Evolutionary conservation across 164 flowering plant genomes (phyloP).

Genomic region (Saururus chinensis): DNA sequence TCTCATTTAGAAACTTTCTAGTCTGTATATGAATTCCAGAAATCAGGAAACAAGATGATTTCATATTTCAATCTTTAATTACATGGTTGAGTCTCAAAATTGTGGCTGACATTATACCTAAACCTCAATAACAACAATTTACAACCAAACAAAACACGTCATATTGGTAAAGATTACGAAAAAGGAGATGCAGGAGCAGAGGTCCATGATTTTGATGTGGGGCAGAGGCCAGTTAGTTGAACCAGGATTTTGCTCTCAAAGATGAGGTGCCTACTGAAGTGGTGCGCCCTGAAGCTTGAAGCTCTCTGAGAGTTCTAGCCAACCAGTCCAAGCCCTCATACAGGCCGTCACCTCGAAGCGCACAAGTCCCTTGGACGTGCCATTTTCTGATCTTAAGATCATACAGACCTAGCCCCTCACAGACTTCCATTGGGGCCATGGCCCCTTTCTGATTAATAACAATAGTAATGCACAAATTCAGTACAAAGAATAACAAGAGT

Average conservation of each 20-base stretch:
- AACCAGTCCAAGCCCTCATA: slow-evolving; percentile 98
- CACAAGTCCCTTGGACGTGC: slow-evolving; percentile 97
- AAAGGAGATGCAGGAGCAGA: too few species aligned
- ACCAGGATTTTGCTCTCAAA: background rate
- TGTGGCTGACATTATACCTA: too few species aligned
- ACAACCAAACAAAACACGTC: too few species aligned
- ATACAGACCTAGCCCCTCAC: slow-evolving; percentile 80
- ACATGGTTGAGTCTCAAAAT: too few species aligned
- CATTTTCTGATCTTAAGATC: slow-evolving; percentile 87
- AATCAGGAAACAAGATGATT: too few species aligned
- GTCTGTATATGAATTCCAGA: too few species aligned
- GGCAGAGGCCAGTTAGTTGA: background rate
- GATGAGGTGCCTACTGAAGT: slow-evolving; percentile 2
- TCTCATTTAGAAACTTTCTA: too few species aligned
- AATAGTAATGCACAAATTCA: too few species aligned
- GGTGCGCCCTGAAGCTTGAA: slow-evolving; percentile 46
- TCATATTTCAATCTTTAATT: too few species aligned
- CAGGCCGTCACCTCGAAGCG: slow-evolving; percentile 86
- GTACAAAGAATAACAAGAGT: too few species aligned
- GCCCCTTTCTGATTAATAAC: slow-evolving; percentile 60
- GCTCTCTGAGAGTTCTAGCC: slow-evolving; percentile 68
- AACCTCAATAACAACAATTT: too few species aligned
- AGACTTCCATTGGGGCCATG: slow-evolving; percentile 93
- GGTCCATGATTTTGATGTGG: background rate
- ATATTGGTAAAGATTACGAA: too few species aligned